phyloP scores from a whole-genome alignment of 352 stramenopile species.

The Phytophthora foliorum region DNA sequence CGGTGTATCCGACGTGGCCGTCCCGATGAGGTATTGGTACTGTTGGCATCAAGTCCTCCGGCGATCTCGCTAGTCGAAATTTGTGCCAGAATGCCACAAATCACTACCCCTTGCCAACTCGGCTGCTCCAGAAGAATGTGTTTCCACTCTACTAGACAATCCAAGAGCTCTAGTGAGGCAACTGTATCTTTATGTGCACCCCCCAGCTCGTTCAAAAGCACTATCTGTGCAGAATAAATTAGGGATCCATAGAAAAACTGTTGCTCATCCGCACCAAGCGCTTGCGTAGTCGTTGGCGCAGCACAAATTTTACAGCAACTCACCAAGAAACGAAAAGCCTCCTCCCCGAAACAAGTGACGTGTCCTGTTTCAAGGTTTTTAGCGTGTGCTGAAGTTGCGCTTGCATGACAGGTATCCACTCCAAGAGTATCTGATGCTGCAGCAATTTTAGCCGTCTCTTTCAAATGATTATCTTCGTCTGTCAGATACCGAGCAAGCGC shows the following conservation, averaged over 20 bases:
- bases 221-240: constrained; percentile 70
- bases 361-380: not conserved
- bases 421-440: not conserved
- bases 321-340: constrained; percentile 63
- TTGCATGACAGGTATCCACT: not conserved
- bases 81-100: constrained; percentile 46
- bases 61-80: constrained; percentile 10
- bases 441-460: not conserved
- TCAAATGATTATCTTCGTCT: constrained; percentile 52
- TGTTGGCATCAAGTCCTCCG: constrained; percentile 13
- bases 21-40: constrained; percentile 1
- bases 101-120: constrained; percentile 66
- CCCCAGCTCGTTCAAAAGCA: constrained; percentile 66
- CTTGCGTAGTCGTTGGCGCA: constrained; percentile 41
- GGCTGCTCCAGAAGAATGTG: constrained; percentile 73
- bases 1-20: constrained; percentile 40
- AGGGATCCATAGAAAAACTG: constrained; percentile 80
- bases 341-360: constrained; percentile 57
- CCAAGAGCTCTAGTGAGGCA: constrained; percentile 43
- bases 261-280: constrained; percentile 63
- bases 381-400: not conserved
- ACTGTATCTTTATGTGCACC: constrained; percentile 43
- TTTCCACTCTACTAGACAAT: constrained; percentile 56
- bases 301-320: constrained; percentile 53
- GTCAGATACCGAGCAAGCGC: constrained; percentile 66